Percentiles rank a stretch among this genome's conserved stretches.
Evolutionary conservation across 1,284 basidiomycete genomes (phyloP).

Genomic region (Phylloboletellus chloephorus): DNA sequence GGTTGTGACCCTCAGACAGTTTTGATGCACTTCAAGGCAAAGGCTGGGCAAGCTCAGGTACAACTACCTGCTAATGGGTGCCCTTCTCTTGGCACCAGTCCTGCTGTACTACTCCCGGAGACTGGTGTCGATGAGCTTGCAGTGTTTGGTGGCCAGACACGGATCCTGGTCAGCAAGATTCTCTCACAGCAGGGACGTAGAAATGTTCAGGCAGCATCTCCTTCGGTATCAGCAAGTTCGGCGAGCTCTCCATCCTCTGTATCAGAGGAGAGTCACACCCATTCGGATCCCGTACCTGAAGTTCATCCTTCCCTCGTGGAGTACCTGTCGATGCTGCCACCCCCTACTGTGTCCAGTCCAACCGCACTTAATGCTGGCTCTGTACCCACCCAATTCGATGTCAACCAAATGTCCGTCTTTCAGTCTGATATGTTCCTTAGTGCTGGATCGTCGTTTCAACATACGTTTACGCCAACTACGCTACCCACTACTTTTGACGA

Average conservation of each 20-base stretch:
- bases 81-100: slow-evolving; percentile 16
- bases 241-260: slow-evolving; percentile 22
- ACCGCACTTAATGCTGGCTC: neutral
- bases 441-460: slow-evolving; percentile 11
- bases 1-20: slow-evolving; percentile 36
- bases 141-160: slow-evolving; percentile 60
- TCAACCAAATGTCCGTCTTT: slow-evolving; percentile 14
- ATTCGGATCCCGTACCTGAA: slow-evolving; percentile 36
- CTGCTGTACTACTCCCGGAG: slow-evolving; percentile 33
- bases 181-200: slow-evolving; percentile 33
- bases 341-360: slow-evolving; percentile 21
- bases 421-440: slow-evolving; percentile 8
- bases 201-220: slow-evolving; percentile 14
- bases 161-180: slow-evolving; percentile 50
- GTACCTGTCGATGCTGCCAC: slow-evolving; percentile 39
- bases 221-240: slow-evolving; percentile 20
- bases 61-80: slow-evolving; percentile 38
- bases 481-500: slow-evolving; percentile 18
- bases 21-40: slow-evolving; percentile 42
- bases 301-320: slow-evolving; percentile 55
- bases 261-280: slow-evolving; percentile 26
- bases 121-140: slow-evolving; percentile 60
- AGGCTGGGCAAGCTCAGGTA: slow-evolving; percentile 42
- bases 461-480: slow-evolving; percentile 9
- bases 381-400: slow-evolving; percentile 13